Conservation (phyloP, 2,329 filamentous ascomycete genomes). For the Tetracladium maxilliforme region DNA sequence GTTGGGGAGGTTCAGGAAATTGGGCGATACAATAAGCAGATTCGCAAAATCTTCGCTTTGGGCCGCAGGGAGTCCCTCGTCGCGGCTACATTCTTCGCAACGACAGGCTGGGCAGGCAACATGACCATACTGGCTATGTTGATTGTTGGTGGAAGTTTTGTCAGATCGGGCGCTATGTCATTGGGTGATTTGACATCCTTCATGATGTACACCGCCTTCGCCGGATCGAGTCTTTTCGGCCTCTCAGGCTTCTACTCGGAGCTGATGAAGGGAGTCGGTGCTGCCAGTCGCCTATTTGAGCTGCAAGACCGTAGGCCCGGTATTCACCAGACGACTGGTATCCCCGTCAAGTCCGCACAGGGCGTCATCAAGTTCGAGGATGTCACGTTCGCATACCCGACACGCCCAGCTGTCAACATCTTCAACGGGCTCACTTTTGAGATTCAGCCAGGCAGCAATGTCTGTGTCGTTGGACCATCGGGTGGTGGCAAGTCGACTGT, state of each 20-base stretch:
- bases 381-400: constrained; percentile 84
- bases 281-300: constrained; percentile 90
- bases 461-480: constrained; percentile 91
- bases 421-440: constrained; percentile 82
- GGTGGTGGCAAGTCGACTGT: constrained; percentile 96
- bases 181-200: constrained; percentile 92
- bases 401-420: constrained; percentile 78
- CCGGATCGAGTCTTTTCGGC: constrained; percentile 77
- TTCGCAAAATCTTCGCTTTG: constrained; percentile 80
- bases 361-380: constrained; percentile 80
- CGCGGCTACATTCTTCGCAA: constrained; percentile 76
- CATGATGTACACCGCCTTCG: constrained; percentile 93
- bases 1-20: constrained; percentile 87
- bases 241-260: constrained; percentile 95
- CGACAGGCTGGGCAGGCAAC: constrained; percentile 86
- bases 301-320: constrained; percentile 79
- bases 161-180: constrained; percentile 71
- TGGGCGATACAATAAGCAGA: constrained; percentile 78
- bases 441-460: constrained; percentile 85
- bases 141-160: constrained; percentile 81
- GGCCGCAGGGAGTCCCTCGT: constrained; percentile 79
- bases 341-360: constrained; percentile 66
- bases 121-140: constrained; percentile 89
- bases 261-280: constrained; percentile 96
- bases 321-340: constrained; percentile 75